Evolutionary conservation across 2,329 filamentous ascomycete species (phyloP).

Genomic region (Macrophomina phaseolina): DNA sequence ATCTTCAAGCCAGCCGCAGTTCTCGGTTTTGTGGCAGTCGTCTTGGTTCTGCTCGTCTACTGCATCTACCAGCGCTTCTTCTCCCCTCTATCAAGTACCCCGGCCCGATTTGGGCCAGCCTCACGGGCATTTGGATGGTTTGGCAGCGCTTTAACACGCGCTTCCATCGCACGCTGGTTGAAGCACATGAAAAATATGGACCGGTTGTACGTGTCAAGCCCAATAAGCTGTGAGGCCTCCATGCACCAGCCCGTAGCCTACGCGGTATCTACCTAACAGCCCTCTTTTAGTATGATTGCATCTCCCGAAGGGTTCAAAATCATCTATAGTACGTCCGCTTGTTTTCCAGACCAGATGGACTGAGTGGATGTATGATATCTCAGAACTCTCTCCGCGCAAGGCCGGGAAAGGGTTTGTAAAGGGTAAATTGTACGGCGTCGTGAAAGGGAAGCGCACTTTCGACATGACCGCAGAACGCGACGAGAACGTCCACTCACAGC

Average conservation of each 20-base stretch:
- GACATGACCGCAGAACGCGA: neutral
- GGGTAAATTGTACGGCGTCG: neutral
- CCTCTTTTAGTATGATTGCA: neutral
- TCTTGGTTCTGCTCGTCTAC: neutral
- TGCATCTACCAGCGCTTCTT: constrained; percentile 30
- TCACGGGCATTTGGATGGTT: constrained; percentile 37
- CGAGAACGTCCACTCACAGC: neutral
- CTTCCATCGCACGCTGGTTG: constrained; percentile 58
- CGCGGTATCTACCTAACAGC: neutral
- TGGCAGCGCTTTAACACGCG: constrained; percentile 38
- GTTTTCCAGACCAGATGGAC: neutral
- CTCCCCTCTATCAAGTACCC: constrained; percentile 35
- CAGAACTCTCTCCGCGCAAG: neutral
- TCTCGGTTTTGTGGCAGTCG: no score
- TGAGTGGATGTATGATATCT: no score
- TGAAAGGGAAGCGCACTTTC: neutral
- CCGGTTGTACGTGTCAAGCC: constrained; percentile 79
- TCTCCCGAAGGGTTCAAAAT: constrained; percentile 1
- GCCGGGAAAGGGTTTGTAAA: neutral
- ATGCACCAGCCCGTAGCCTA: neutral
- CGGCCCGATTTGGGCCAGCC: constrained; percentile 37
- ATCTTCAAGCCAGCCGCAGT: no score
- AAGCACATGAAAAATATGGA: constrained; percentile 73
- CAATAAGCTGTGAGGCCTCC: constrained; percentile 65
- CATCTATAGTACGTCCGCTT: neutral